Evolutionary conservation across 176 grass and related monocot species (phyloP), one percentile per base, ranked within the genome.

Genomic region (Oryza nivara): DNA sequence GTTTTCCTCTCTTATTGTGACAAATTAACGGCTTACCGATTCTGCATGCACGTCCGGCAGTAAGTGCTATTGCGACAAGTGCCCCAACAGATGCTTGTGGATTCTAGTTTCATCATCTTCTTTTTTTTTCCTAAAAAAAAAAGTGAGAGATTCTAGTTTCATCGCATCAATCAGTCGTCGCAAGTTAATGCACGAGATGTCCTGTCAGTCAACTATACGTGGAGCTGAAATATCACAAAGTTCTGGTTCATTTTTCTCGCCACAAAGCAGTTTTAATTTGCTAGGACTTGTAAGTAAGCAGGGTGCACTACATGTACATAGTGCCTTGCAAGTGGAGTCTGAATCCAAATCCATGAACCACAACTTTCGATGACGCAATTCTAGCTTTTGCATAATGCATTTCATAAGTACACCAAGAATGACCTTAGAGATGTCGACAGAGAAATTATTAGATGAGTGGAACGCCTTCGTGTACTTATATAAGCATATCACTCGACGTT

Each of bases 281-380:
- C 32, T 63, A 26, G 61, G 11, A 70, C 41, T 83, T 79, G 80
- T 63, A 75, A 43, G 48, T 11, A 43, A 63, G 74, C 86, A 67
- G 47, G 74, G 74, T 74, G 67, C 83, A 67, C 49, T 67, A 30
- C 10, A 32, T 1, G 14, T 77, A 5, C 11, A n/a, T 77, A 63
- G 30, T 66, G 63, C 26, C 47, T 64, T 36, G 73, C 51, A 72
- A 86, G 87, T 84, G 90, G 83, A 75, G 61, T 86, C 79, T 86
- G 90, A 74, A 92, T 83, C 45, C 70, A 70, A 83, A 75, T 76
- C 75, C 91, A 84, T 82, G 30, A 73, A 47, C 14, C 77, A 34
- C 46, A 58, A 70, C 77, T 86, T 65, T 56, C 77, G 68, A 66
- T 86, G 88, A 86, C 68, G 84, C n/a, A 11, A 17, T 34, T 56